These are phyloP conservation scores for Vigna mungo DNA, from an alignment of 306 rosid genomes.

Conservation along the genomic window DNA sequence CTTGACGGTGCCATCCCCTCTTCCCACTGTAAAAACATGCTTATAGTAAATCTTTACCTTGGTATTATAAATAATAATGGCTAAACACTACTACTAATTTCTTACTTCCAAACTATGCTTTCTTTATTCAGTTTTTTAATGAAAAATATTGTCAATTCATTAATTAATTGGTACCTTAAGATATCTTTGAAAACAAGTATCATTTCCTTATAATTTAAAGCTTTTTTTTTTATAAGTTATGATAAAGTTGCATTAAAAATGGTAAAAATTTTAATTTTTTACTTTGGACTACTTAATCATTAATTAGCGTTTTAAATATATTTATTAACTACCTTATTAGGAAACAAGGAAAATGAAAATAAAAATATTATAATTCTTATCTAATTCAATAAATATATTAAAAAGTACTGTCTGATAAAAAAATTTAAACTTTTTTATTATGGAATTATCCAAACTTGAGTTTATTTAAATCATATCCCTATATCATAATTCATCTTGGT, in stretches of 20 bases:
- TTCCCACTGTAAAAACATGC: slow-evolving; percentile 38
- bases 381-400: no score
- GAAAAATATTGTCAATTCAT: not conserved
- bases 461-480: no score
- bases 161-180: not conserved
- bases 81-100: not conserved
- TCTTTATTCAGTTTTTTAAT: not conserved
- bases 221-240: not conserved
- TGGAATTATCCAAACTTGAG: no score
- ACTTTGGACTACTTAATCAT: not conserved
- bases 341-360: not conserved
- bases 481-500: no score
- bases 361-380: no score
- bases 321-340: not conserved
- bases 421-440: no score
- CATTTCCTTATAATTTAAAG: not conserved
- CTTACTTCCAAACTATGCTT: not conserved
- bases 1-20: slow-evolving; percentile 46
- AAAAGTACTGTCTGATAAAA: no score
- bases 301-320: not conserved
- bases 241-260: not conserved
- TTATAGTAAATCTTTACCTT: slow-evolving; percentile 34
- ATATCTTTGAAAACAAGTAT: not conserved
- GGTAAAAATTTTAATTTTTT: not conserved
- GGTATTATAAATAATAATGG: not conserved